phyloP scores from a whole-genome alignment of 345 rosid species.

The Dovyalis caffra region DNA sequence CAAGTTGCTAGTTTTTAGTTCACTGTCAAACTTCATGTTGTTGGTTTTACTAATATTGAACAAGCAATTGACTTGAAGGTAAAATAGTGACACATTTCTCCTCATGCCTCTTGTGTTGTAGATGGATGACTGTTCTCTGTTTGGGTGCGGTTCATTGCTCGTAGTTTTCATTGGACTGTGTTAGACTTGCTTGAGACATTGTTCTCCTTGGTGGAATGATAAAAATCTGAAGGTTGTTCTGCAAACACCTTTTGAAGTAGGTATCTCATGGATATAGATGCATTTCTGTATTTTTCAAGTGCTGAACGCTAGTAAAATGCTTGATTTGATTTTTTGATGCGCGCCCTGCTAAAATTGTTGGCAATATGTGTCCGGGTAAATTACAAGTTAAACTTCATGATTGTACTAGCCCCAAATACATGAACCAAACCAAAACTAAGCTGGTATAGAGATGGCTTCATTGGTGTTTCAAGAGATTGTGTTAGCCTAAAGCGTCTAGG shows the following conservation, averaged over 20 bases:
- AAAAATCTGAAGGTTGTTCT: not conserved
- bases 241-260: slow-evolving; percentile 14
- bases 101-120: slow-evolving; percentile 38
- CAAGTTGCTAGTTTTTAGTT: not conserved
- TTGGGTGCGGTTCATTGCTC: slow-evolving; percentile 28
- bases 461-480: no score
- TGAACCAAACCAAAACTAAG: not conserved
- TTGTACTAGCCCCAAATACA: not conserved
- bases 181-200: slow-evolving; percentile 17
- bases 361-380: not conserved
- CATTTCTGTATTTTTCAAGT: not conserved
- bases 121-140: slow-evolving; percentile 56
- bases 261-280: slow-evolving; percentile 11
- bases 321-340: not conserved
- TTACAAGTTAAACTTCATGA: not conserved
- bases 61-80: not conserved
- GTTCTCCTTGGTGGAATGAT: slow-evolving; percentile 10
- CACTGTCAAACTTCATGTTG: slow-evolving; percentile 1
- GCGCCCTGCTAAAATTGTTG: not conserved
- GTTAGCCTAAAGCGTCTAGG: no score
- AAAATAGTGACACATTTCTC: slow-evolving; percentile 10
- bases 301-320: not conserved
- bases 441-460: no score
- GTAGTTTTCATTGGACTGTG: slow-evolving; percentile 12
- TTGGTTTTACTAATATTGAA: not conserved